phyloP scores from a whole-genome alignment of 1,284 basidiomycete genomes.

The Naganishia sp. region DNA sequence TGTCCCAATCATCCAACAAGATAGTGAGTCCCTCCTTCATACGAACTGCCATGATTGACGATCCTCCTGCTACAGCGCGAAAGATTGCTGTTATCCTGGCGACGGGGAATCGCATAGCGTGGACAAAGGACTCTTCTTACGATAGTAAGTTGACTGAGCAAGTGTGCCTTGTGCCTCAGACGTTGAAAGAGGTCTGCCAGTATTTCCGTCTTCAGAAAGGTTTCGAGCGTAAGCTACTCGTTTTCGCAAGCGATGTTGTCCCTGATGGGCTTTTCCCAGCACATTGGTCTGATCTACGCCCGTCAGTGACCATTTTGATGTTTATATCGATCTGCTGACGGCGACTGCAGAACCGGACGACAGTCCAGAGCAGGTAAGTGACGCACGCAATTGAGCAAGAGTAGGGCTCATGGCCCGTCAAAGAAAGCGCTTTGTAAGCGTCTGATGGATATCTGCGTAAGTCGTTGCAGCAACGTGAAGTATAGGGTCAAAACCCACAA shows the following conservation, averaged over 20 bases:
- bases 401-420: background rate
- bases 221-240: slow-evolving; percentile 46
- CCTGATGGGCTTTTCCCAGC: slow-evolving; percentile 35
- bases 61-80: background rate
- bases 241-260: background rate
- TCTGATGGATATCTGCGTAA: slow-evolving; percentile 47
- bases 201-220: slow-evolving; percentile 45
- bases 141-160: slow-evolving; percentile 40
- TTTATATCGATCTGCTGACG: background rate
- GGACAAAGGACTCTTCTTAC: slow-evolving; percentile 41
- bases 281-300: slow-evolving; percentile 48
- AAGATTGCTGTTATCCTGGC: slow-evolving; percentile 21
- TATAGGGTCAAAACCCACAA: too few species aligned
- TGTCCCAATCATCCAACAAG: slow-evolving; percentile 50
- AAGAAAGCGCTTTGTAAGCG: slow-evolving; percentile 41
- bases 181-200: slow-evolving; percentile 33
- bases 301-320: slow-evolving; percentile 35
- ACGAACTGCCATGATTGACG: background rate
- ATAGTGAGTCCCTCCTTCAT: slow-evolving; percentile 28
- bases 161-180: background rate
- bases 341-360: slow-evolving; percentile 41
- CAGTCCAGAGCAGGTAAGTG: slow-evolving; percentile 37
- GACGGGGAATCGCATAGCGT: slow-evolving; percentile 37
- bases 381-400: background rate
- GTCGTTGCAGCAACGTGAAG: slow-evolving; percentile 16